phyloP scores from a whole-genome alignment of 2,329 filamentous ascomycete species.

The Fusarium sp. region DNA sequence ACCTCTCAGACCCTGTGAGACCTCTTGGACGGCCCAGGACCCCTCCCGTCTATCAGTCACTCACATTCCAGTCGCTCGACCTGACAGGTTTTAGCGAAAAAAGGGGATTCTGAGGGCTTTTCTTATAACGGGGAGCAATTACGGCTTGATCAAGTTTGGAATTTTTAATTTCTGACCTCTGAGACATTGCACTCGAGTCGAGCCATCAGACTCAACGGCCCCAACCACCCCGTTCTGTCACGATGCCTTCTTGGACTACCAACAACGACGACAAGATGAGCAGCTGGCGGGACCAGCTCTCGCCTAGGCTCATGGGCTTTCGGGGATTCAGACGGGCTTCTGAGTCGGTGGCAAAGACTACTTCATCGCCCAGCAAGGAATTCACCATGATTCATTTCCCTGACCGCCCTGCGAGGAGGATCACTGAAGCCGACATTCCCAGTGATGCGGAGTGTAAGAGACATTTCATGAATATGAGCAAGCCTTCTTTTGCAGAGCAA shows the following conservation, averaged over 20 bases:
- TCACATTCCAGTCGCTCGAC: constrained; percentile 39
- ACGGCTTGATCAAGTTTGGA: constrained; percentile 13
- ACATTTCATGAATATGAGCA: constrained; percentile 35
- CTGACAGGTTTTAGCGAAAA: constrained; percentile 26
- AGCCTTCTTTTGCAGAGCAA: constrained; percentile 35
- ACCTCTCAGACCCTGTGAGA: constrained; percentile 18
- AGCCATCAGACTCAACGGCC: constrained; percentile 9
- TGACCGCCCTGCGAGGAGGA: constrained; percentile 41
- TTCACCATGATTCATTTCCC: constrained; percentile 46
- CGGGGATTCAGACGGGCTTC: constrained; percentile 42
- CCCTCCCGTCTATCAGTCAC: constrained; percentile 37
- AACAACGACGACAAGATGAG: constrained; percentile 41
- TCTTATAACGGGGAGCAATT: constrained; percentile 32
- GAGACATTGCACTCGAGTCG: constrained; percentile 24
- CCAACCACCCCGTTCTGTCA: constrained; percentile 22
- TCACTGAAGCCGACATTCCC: constrained; percentile 43
- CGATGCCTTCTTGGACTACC: constrained; percentile 37
- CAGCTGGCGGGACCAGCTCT: constrained; percentile 44
- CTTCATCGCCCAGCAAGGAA: constrained; percentile 14
- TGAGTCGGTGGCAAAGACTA: constrained; percentile 32
- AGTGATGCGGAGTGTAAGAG: constrained; percentile 44
- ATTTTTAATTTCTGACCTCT: constrained; percentile 12
- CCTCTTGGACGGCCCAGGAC: constrained; percentile 4
- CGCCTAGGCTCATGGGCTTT: constrained; percentile 34
- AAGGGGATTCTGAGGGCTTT: constrained; percentile 11